Percentiles rank a stretch among this genome's conserved stretches.
These are phyloP conservation scores for Boletellus emodensis DNA, from an alignment of 768 basidiomycete species.

Conservation along the genomic window DNA sequence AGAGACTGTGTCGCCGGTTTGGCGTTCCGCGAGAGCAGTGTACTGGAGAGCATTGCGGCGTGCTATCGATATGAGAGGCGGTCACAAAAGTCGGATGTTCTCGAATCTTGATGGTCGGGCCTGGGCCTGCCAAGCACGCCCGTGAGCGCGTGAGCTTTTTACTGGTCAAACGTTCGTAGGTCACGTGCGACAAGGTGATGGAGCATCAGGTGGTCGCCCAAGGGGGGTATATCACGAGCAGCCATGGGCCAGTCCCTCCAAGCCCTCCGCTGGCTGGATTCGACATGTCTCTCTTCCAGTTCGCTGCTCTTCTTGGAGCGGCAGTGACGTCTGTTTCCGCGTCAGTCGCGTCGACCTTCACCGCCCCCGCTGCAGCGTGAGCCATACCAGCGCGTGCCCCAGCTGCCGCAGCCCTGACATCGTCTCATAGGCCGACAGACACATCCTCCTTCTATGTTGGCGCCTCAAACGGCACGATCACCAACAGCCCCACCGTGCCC, in stretches of 20 bases:
- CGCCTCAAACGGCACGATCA: constrained; percentile 39
- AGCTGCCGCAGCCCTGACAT: not conserved
- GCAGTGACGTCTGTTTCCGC: constrained; percentile 19
- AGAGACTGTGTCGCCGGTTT: not conserved
- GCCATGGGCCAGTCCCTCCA: not conserved
- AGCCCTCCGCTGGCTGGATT: not conserved
- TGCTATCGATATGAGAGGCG: too few relatives aligned
- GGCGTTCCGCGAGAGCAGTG: constrained; percentile 4
- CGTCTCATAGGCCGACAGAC: constrained; percentile 22
- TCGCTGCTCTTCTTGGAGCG: constrained; percentile 13
- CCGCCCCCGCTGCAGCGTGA: constrained; percentile 28
- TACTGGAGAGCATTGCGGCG: not conserved
- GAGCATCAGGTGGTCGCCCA: too few relatives aligned
- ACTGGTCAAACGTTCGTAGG: too few relatives aligned
- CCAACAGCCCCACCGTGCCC: constrained; percentile 34
- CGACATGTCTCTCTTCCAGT: constrained; percentile 13
- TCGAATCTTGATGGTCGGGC: too few relatives aligned
- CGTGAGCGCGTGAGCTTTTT: too few relatives aligned
- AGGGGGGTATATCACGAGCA: constrained; percentile 8
- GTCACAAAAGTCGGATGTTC: too few relatives aligned
- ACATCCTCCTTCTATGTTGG: constrained; percentile 41
- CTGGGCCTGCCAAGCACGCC: too few relatives aligned
- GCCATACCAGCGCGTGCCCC: not conserved
- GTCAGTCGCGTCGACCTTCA: constrained; percentile 23
- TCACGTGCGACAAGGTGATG: too few relatives aligned